Evolutionary conservation across 805 yeast species (phyloP).

Genomic region (Brettanomyces bruxellensis): DNA sequence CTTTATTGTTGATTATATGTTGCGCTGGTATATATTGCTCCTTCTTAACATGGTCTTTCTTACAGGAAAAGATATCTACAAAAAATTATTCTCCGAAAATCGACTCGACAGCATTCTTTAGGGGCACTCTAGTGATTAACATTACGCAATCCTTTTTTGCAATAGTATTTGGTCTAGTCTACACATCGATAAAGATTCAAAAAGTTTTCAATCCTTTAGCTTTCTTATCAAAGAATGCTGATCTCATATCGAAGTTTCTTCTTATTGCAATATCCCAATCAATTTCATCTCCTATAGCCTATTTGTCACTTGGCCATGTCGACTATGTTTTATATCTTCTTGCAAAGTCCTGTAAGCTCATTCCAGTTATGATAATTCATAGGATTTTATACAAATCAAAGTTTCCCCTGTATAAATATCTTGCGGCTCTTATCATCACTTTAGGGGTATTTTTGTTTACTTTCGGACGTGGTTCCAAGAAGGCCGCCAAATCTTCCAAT

Average conservation of each 20-base stretch:
- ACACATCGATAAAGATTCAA: slow-evolving; percentile 32
- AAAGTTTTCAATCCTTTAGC: background rate
- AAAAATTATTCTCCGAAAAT: slow-evolving; percentile 50
- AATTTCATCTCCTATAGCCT: slow-evolving; percentile 75
- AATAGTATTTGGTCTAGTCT: slow-evolving; percentile 53
- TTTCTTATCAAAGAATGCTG: background rate
- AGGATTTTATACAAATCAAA: slow-evolving; percentile 54
- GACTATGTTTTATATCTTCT: slow-evolving; percentile 78
- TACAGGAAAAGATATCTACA: slow-evolving; percentile 82
- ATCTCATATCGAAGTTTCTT: slow-evolving; percentile 29
- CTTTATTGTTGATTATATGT: slow-evolving; percentile 20
- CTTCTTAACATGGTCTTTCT: slow-evolving; percentile 83
- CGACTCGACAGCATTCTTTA: slow-evolving; percentile 30
- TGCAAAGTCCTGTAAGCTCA: slow-evolving; percentile 87
- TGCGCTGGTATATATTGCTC: slow-evolving; percentile 71
- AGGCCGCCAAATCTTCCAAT: slow-evolving; percentile 12
- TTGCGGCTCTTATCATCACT: slow-evolving; percentile 74
- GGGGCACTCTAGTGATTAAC: slow-evolving; percentile 74
- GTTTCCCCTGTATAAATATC: slow-evolving; percentile 69
- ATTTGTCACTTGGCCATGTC: slow-evolving; percentile 69
- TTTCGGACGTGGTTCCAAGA: slow-evolving; percentile 30
- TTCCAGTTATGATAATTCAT: slow-evolving; percentile 91
- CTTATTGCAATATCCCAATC: slow-evolving; percentile 68
- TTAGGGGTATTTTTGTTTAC: slow-evolving; percentile 79
- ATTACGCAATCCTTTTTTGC: slow-evolving; percentile 70